Evolutionary conservation across 768 basidiomycete species (phyloP).

Genomic region (Russula vinacea): DNA sequence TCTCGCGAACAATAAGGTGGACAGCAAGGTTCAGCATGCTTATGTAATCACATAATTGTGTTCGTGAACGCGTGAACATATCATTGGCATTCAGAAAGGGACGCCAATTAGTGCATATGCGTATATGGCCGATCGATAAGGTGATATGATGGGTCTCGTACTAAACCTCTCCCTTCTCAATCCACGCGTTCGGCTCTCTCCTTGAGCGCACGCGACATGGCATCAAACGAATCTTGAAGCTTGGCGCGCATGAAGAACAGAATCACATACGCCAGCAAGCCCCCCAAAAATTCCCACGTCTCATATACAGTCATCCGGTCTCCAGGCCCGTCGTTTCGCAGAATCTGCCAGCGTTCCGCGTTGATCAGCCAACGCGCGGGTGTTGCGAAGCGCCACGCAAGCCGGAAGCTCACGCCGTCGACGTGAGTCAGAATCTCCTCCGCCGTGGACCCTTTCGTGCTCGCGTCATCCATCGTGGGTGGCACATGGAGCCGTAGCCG

Average conservation of each 20-base stretch:
- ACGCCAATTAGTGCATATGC: too few species aligned
- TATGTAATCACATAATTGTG: neutral
- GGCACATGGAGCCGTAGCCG: constrained; percentile 2
- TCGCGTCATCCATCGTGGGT: constrained; percentile 13
- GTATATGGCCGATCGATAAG: too few species aligned
- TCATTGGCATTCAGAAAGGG: too few species aligned
- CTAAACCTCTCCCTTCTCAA: neutral
- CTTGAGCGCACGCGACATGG: constrained; percentile 17
- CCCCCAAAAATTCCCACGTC: constrained; percentile 20
- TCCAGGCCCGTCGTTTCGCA: neutral
- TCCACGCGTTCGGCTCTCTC: constrained; percentile 8
- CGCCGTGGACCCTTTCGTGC: neutral
- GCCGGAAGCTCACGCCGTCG: constrained; percentile 5
- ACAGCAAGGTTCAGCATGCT: neutral
- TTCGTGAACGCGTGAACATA: too few species aligned
- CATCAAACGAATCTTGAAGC: constrained; percentile 19
- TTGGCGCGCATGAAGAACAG: constrained; percentile 16
- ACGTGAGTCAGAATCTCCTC: constrained; percentile 20
- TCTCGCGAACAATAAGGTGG: neutral
- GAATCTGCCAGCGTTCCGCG: constrained; percentile 22
- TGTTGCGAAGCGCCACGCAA: constrained; percentile 19
- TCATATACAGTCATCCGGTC: constrained; percentile 11
- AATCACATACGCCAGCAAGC: constrained; percentile 11
- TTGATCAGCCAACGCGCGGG: constrained; percentile 18
- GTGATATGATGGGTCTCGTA: neutral